Base-by-base conservation (phyloP, 1,139 yeast species). In the Yamadazyma dendronema region DNA sequence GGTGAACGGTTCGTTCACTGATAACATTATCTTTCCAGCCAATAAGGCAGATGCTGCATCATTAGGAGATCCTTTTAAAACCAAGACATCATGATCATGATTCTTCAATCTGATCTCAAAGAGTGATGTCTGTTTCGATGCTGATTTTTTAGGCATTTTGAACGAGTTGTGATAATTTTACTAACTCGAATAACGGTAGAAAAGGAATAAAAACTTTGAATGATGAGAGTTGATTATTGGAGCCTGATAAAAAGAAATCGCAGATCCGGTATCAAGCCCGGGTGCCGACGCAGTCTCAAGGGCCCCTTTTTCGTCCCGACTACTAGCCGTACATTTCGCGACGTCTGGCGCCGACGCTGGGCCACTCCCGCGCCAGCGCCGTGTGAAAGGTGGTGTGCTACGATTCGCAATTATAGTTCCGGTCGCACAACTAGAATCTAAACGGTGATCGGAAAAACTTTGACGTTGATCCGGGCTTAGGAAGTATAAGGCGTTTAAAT, bases 11-110 rank as follows among this genome's bases (percentile, higher is more conserved):
- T 92, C 97, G 22, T 74, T 68, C 1, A 87, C 79, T 0, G 94
- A 77, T 23, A 92, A 62, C 1, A 85, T 92, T 17, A 92, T 80
- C 17, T 79, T 79, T 4, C 98, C 98, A 1, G 83, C 66, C 26
- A 92, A 59, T 11, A 84, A 62, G 1, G 80, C 86, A 2, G 96
- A 83, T 0, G 88, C 74, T 0, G 97, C 96, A 39, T 83, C 92
- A 32, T 75, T 74, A 2, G 84, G 78, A 2, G 79, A 53, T 1
- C 98, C 98, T 50, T 90, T 83, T 27, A 92, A 60, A 4, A 92
- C 78, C 14, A 92, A 63, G 6, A 89, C 94, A 54, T 89, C 95
- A 46, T 82, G 84, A 33, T 86, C 94, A 11, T 75, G 64, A 32
- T 86, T 79, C 37, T 77, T 74, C 32, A 83, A 61, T 38, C 89